Percentiles rank a stretch among this genome's conserved stretches.
Evolutionary conservation across 768 basidiomycete genomes (phyloP).

Genomic region (Cantharellus cinnabarinus): DNA sequence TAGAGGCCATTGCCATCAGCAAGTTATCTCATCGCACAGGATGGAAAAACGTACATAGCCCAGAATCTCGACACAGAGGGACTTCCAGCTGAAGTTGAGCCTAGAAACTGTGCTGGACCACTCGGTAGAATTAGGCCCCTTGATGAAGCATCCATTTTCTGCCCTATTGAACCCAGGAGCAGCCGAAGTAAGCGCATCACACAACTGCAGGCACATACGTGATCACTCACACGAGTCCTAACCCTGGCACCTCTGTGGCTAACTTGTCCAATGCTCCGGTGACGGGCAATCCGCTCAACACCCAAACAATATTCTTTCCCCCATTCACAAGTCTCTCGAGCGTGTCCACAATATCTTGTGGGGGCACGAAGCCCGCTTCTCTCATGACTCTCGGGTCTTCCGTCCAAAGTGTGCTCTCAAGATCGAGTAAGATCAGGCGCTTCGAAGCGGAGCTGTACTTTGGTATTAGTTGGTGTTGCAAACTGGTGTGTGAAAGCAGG

Average conservation of each 20-base stretch:
- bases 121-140: conserved; percentile 25
- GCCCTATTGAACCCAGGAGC: conserved; percentile 24
- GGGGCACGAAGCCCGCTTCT: conserved; percentile 16
- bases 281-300: conserved; percentile 54
- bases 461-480: conserved; percentile 24
- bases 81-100: conserved; percentile 66
- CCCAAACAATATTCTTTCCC: conserved; percentile 55
- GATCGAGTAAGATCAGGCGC: conserved; percentile 51
- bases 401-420: conserved; percentile 62
- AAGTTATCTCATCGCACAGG: not conserved
- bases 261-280: conserved; percentile 43
- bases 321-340: conserved; percentile 42
- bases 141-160: conserved; percentile 77
- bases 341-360: conserved; percentile 23
- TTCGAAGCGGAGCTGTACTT: conserved; percentile 44
- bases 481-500: conserved; percentile 18
- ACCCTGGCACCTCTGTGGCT: conserved; percentile 34
- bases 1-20: conserved; percentile 13
- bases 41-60: conserved; percentile 39
- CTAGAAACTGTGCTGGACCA: conserved; percentile 74
- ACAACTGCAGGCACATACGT: not conserved
- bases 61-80: conserved; percentile 59
- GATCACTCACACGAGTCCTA: conserved; percentile 52
- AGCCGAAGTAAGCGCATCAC: not conserved
- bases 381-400: conserved; percentile 6